phyloP scores from a whole-genome alignment of 2,329 filamentous ascomycete species.

The Sporothrix variecibatus region DNA sequence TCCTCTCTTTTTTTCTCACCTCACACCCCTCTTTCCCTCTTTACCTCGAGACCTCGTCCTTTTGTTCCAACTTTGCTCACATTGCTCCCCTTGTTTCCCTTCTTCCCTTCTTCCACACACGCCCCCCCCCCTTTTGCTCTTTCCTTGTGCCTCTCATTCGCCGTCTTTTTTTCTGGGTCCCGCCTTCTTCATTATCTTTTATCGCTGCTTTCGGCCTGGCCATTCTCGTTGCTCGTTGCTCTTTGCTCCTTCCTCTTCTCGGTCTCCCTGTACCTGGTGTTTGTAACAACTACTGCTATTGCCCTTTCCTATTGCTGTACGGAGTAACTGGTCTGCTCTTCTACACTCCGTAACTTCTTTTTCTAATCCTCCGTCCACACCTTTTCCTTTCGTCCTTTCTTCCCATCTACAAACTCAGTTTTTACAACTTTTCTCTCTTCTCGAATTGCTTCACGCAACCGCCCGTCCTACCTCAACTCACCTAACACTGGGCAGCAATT shows the following conservation, averaged over 20 bases:
- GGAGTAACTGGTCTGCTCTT: not conserved
- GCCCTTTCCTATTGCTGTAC: not conserved
- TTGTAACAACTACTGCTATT: not conserved
- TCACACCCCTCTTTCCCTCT: conserved; percentile 2
- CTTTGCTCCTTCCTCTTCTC: not conserved
- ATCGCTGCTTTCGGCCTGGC: conserved; percentile 30
- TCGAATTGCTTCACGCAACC: conserved; percentile 2
- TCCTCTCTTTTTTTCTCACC: conserved; percentile 3
- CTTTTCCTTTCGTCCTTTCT: conserved; percentile 34
- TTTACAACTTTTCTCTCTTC: not conserved
- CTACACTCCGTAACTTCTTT: conserved; percentile 5
- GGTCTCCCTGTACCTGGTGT: not conserved
- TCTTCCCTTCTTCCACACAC: not conserved
- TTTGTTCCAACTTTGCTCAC: conserved; percentile 3
- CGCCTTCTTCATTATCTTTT: conserved; percentile 23
- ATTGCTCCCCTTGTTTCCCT: not conserved
- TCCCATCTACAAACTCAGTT: conserved; percentile 7
- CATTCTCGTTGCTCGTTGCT: not conserved
- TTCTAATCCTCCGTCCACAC: conserved; percentile 26
- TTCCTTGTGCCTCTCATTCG: conserved; percentile 6
- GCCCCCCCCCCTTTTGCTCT: not conserved
- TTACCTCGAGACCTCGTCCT: conserved; percentile 1
- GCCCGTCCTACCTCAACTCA: not conserved
- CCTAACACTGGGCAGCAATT: not conserved
- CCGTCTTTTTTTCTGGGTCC: conserved; percentile 15